A percentile compares a stretch with the other conserved stretches of the same genome.
Evolutionary conservation across 2,329 filamentous ascomycete genomes (phyloP).

Genomic region (Sclerotinia subarctica): DNA sequence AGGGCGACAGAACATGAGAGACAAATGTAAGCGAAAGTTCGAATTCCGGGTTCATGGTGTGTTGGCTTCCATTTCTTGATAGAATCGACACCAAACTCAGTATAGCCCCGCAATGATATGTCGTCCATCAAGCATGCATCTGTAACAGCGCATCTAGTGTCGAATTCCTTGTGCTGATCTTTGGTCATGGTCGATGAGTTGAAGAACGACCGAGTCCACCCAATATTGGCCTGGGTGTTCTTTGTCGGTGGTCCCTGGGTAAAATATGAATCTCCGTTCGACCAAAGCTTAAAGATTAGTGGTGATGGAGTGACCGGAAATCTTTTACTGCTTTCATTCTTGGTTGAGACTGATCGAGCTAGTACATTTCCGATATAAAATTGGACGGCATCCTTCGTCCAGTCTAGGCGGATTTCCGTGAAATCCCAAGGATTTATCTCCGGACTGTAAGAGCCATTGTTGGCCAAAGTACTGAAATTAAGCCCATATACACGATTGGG

Average conservation of each 20-base stretch:
- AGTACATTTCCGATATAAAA: conserved; percentile 44
- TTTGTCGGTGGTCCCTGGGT: conserved; percentile 45
- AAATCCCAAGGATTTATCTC: conserved; percentile 36
- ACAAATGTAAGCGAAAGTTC: conserved; percentile 14
- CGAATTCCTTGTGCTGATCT: conserved; percentile 33
- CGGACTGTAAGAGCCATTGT: conserved; percentile 3
- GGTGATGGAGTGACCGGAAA: conserved; percentile 44
- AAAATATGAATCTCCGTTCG: conserved; percentile 43
- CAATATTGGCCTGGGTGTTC: conserved; percentile 42
- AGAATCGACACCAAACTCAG: conserved; percentile 21
- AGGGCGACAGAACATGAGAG: conserved; percentile 16
- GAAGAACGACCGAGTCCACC: conserved; percentile 48
- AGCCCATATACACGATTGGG: conserved; percentile 39
- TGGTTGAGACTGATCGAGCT: conserved; percentile 37
- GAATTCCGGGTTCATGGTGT: conserved; percentile 17
- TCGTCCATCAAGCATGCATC: conserved; percentile 39
- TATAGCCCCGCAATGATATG: conserved; percentile 23
- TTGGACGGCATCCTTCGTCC: conserved; percentile 44
- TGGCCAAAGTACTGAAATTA: conserved; percentile 24
- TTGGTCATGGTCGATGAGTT: conserved; percentile 45
- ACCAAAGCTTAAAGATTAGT: conserved; percentile 47
- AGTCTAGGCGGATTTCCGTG: conserved; percentile 47
- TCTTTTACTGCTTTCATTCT: conserved; percentile 28
- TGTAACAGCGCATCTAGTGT: conserved; percentile 34
- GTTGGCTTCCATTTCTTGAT: conserved; percentile 21